These are phyloP conservation scores for Hirsutella thompsonii DNA, from an alignment of 2,329 filamentous ascomycete genomes.

Conservation along the genomic window DNA sequence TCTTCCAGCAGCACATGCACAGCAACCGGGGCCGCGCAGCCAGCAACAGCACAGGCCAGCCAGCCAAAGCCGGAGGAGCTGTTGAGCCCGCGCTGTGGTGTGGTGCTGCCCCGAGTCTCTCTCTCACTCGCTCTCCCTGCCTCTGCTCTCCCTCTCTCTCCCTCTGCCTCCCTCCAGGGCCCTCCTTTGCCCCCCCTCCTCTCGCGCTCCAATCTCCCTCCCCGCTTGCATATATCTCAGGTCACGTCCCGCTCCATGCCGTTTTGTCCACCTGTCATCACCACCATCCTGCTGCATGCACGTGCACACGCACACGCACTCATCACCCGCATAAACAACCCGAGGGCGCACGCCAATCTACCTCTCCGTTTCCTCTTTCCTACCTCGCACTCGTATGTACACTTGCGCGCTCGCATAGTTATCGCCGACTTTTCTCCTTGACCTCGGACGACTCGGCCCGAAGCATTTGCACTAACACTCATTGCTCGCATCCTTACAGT, in stretches of 20 bases:
- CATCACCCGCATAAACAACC: not conserved
- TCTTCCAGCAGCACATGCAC: no score
- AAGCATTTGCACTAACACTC: no score
- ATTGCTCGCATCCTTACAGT: constrained; percentile 39
- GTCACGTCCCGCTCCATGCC: constrained; percentile 6
- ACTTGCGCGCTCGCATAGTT: not conserved
- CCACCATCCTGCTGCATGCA: constrained; percentile 2
- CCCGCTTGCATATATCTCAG: constrained; percentile 11
- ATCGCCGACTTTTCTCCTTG: no score
- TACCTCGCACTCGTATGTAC: not conserved
- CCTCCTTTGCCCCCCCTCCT: no score
- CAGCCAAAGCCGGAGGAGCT: no score
- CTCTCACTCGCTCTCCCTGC: no score
- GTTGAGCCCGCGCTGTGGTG: no score
- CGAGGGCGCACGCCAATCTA: not conserved
- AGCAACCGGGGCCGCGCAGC: no score
- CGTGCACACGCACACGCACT: not conserved
- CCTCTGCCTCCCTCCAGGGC: no score
- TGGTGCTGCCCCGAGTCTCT: no score
- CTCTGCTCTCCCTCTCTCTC: not conserved
- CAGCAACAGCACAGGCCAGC: no score
- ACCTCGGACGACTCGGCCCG: no score
- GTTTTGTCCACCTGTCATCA: constrained; percentile 9
- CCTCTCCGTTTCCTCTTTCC: not conserved
- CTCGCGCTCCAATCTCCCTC: not conserved